These are phyloP conservation scores for Kalmusia sp. DNA, from an alignment of 2,329 filamentous ascomycete species.

Conservation along the genomic window DNA sequence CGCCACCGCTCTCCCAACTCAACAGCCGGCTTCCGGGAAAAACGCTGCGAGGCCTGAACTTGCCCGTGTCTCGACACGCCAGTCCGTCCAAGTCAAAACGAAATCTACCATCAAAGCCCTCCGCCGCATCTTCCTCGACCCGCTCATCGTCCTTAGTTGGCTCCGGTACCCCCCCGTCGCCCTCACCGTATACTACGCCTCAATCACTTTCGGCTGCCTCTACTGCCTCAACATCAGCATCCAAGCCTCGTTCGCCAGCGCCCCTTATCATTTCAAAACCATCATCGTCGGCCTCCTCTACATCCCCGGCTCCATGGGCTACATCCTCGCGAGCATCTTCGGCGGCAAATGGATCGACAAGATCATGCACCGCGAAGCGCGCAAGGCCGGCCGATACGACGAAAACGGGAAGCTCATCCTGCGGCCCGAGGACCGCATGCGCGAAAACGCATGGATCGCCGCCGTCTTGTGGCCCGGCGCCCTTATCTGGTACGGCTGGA, in stretches of 20 bases:
- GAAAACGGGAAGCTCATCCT: conserved; percentile 43
- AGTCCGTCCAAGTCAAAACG: conserved; percentile 42
- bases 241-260: conserved; percentile 40
- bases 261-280: conserved; percentile 46
- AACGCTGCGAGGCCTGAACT: conserved; percentile 22
- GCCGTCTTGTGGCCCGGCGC: conserved; percentile 45
- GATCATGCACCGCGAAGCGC: conserved; percentile 50
- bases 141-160: conserved; percentile 47
- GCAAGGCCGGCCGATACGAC: conserved; percentile 45
- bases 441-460: conserved; percentile 50
- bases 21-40: conserved; percentile 12
- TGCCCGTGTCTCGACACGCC: conserved; percentile 37
- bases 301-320: conserved; percentile 47
- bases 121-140: conserved; percentile 48
- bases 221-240: conserved; percentile 52
- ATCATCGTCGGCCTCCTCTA: conserved; percentile 48
- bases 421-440: conserved; percentile 48
- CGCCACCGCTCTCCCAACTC: conserved; percentile 1
- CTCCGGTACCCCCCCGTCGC: conserved; percentile 47
- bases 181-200: conserved; percentile 49
- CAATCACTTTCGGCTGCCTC: conserved; percentile 48
- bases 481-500: conserved; percentile 49
- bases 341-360: conserved; percentile 49
- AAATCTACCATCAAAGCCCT: conserved; percentile 33
- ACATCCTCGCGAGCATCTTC: conserved; percentile 42